These are phyloP conservation scores for Exophiala xenobiotica DNA, from an alignment of 2,329 filamentous ascomycete species.

Conservation along the genomic window DNA sequence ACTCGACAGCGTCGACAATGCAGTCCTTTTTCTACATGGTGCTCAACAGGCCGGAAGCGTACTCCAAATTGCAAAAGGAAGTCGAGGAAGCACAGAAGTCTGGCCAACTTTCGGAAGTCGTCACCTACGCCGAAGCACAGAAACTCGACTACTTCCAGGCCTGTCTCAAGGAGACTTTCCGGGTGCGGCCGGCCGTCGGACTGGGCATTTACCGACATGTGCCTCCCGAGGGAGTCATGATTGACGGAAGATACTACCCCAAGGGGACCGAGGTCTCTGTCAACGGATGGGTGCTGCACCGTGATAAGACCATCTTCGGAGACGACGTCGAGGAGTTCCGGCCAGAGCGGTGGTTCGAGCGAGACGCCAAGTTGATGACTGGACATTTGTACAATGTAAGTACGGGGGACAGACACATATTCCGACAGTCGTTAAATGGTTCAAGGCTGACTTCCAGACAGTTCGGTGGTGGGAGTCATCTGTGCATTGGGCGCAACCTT, in stretches of 20 bases:
- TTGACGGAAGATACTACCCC: conserved; percentile 25
- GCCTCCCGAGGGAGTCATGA: conserved; percentile 28
- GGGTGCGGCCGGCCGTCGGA: conserved; percentile 31
- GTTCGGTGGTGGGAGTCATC: conserved; percentile 56
- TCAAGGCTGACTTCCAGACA: conserved; percentile 9
- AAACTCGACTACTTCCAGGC: conserved; percentile 28
- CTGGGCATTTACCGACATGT: conserved; percentile 32
- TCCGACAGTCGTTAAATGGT: not conserved
- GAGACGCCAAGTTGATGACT: conserved; percentile 49
- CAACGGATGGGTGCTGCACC: conserved; percentile 44
- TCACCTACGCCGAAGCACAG: conserved; percentile 28
- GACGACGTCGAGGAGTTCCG: conserved; percentile 42
- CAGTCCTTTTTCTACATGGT: conserved; percentile 57
- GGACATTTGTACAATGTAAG: conserved; percentile 55
- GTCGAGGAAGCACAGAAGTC: conserved; percentile 27
- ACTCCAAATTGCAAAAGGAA: conserved; percentile 45
- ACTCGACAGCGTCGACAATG: conserved; percentile 61
- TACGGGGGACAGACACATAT: not conserved
- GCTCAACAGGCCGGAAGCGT: conserved; percentile 42
- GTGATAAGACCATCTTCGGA: conserved; percentile 41
- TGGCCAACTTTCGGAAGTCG: conserved; percentile 24
- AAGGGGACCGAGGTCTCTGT: conserved; percentile 26
- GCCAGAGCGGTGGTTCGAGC: conserved; percentile 49
- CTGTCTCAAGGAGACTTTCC: conserved; percentile 29
- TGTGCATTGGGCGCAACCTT: conserved; percentile 58